These are phyloP conservation scores for Ophiocordyceps camponoti-leonardi DNA, from an alignment of 2,329 filamentous ascomycete genomes.

Conservation along the genomic window DNA sequence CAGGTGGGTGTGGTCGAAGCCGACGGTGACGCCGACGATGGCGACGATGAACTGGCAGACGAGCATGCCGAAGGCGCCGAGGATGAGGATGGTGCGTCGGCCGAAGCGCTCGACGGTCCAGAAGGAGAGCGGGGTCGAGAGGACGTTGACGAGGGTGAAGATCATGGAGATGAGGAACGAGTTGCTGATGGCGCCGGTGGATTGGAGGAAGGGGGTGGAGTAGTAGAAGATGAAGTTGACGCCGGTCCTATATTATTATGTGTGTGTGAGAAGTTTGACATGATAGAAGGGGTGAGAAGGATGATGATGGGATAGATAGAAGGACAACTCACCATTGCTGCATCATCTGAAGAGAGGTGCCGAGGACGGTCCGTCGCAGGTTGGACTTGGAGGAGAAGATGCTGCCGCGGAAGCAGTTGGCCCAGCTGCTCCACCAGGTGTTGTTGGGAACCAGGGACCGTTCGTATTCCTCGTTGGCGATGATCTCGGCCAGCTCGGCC, in stretches of 20 bases:
- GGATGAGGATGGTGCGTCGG: conserved; percentile 63
- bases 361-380: conserved; percentile 53
- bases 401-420: conserved; percentile 47
- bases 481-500: conserved; percentile 66
- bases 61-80: conserved; percentile 67
- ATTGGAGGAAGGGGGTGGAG: conserved; percentile 70
- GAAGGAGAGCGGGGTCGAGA: conserved; percentile 75
- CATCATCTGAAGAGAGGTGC: conserved; percentile 65
- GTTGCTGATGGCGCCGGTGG: conserved; percentile 58
- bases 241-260: conserved; percentile 44
- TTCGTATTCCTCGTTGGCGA: conserved; percentile 83
- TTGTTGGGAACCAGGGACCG: conserved; percentile 45
- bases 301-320: not conserved
- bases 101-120: conserved; percentile 70
- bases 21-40: conserved; percentile 50
- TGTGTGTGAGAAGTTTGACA: not conserved
- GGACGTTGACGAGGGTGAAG: conserved; percentile 77
- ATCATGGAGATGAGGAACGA: conserved; percentile 71
- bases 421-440: conserved; percentile 53
- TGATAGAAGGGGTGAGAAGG: not conserved
- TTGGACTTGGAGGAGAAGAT: conserved; percentile 46
- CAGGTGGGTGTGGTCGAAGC: conserved; percentile 29
- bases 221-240: conserved; percentile 91
- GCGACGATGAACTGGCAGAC: conserved; percentile 76
- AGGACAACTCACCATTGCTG: conserved; percentile 36